A percentile compares a stretch with the other conserved stretches of the same genome.
Evolutionary conservation across 192 early-diverging fungal species (phyloP).

Genomic region (Coemansia sp.): DNA sequence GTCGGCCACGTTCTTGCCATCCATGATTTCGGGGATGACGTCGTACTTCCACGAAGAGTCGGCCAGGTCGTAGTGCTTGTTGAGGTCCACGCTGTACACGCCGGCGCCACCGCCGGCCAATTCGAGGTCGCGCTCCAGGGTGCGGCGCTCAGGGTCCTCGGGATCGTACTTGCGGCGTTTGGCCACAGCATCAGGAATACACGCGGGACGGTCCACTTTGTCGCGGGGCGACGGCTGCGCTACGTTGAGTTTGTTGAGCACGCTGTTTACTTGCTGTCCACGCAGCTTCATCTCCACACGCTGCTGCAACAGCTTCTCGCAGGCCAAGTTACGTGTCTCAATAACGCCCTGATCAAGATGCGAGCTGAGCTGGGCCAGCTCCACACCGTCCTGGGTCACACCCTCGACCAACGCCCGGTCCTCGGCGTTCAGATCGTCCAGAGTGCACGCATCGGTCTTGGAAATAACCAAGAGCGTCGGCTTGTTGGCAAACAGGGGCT

Average conservation of each 20-base stretch:
- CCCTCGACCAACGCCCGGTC: conserved; percentile 76
- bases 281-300: conserved; percentile 96
- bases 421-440: conserved; percentile 72
- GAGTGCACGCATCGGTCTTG: conserved; percentile 90
- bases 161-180: conserved; percentile 73
- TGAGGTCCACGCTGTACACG: conserved; percentile 93
- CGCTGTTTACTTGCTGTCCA: conserved; percentile 83
- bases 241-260: conserved; percentile 95
- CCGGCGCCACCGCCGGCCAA: conserved; percentile 88
- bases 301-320: conserved; percentile 87
- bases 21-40: conserved; percentile 96
- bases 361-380: conserved; percentile 81
- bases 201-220: conserved; percentile 74
- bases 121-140: conserved; percentile 91
- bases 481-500: conserved; percentile 98
- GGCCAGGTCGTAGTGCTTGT: conserved; percentile 85
- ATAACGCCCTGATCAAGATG: conserved; percentile 96
- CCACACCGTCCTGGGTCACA: conserved; percentile 67
- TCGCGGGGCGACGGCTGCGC: conserved; percentile 87
- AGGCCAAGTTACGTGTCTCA: conserved; percentile 90
- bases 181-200: conserved; percentile 75
- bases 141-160: conserved; percentile 77
- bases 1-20: conserved; percentile 98
- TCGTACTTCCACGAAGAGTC: conserved; percentile 96
- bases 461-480: conserved; percentile 91